phyloP scores from a whole-genome alignment of 1,139 yeast genomes.

The Debaryomyces nepalensis region DNA sequence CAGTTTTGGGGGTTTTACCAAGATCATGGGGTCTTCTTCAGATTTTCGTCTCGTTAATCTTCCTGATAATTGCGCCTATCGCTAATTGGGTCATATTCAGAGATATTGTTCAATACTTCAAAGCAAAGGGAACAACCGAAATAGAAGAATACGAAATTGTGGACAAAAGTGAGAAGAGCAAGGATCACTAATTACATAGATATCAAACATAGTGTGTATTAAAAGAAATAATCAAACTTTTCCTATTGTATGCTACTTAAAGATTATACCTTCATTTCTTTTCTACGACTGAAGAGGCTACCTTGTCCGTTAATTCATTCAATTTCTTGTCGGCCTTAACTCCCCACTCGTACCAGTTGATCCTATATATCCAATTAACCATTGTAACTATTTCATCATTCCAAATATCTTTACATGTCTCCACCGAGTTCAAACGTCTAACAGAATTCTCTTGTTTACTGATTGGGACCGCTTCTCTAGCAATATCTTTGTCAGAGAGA shows the following conservation, averaged over 20 bases:
- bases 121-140: slow-evolving; percentile 20
- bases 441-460: slow-evolving; percentile 39
- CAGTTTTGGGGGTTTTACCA: slow-evolving; percentile 73
- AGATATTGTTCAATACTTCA: slow-evolving; percentile 58
- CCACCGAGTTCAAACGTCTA: slow-evolving; percentile 41
- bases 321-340: slow-evolving; percentile 41
- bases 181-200: slow-evolving; percentile 1
- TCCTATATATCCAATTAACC: slow-evolving; percentile 67
- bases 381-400: slow-evolving; percentile 70
- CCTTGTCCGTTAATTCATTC: slow-evolving; percentile 36
- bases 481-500: slow-evolving; percentile 42
- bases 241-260: neutral
- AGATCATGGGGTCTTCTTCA: slow-evolving; percentile 64
- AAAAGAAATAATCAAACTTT: neutral
- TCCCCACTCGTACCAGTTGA: slow-evolving; percentile 54
- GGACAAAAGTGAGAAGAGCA: slow-evolving; percentile 1
- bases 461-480: slow-evolving; percentile 41
- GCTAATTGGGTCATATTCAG: slow-evolving; percentile 55
- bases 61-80: slow-evolving; percentile 69
- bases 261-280: slow-evolving; percentile 20
- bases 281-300: slow-evolving; percentile 29
- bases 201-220: slow-evolving; percentile 1
- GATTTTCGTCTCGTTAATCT: slow-evolving; percentile 48
- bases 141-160: slow-evolving; percentile 9
- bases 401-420: slow-evolving; percentile 83